Evolutionary conservation across 1,139 yeast genomes (phyloP).

Genomic region (Meyerozyma smithsonii): DNA sequence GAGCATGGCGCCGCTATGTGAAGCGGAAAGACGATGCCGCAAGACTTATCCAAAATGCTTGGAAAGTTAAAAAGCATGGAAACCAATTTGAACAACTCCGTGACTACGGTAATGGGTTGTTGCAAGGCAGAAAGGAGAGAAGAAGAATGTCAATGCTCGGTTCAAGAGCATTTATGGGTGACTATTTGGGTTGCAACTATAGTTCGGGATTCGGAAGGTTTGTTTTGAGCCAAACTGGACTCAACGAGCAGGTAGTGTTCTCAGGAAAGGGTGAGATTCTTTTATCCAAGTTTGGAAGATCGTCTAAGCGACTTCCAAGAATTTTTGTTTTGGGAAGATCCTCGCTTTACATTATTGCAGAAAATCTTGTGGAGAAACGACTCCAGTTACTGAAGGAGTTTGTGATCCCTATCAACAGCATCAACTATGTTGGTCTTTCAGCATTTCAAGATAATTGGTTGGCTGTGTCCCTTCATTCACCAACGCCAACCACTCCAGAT

Average conservation of each 20-base stretch:
- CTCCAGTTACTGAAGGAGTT: constrained; percentile 65
- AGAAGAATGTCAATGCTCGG: constrained; percentile 85
- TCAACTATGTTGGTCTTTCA: constrained; percentile 66
- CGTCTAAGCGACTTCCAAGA: constrained; percentile 74
- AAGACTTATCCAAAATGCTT: constrained; percentile 72
- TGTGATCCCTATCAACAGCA: constrained; percentile 54
- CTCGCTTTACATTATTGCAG: constrained; percentile 65
- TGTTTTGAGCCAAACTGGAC: constrained; percentile 60
- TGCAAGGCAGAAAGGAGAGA: constrained; percentile 81
- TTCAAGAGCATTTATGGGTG: constrained; percentile 90
- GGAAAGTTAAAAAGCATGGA: constrained; percentile 79
- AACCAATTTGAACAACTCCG: constrained; percentile 78
- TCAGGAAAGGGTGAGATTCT: constrained; percentile 79
- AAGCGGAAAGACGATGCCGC: constrained; percentile 88
- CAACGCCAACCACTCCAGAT: constrained; percentile 64
- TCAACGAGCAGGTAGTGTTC: constrained; percentile 67
- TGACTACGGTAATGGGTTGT: constrained; percentile 70
- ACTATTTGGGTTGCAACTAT: constrained; percentile 82
- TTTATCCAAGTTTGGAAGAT: constrained; percentile 85
- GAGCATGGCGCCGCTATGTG: constrained; percentile 89
- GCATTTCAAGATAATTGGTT: constrained; percentile 90
- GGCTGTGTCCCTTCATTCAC: constrained; percentile 56
- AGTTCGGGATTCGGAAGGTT: constrained; percentile 68
- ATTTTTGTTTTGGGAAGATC: constrained; percentile 64
- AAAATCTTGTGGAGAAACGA: constrained; percentile 67